These are phyloP conservation scores for Gomphus sp. DNA, from an alignment of 1,284 basidiomycete species.

Conservation along the genomic window DNA sequence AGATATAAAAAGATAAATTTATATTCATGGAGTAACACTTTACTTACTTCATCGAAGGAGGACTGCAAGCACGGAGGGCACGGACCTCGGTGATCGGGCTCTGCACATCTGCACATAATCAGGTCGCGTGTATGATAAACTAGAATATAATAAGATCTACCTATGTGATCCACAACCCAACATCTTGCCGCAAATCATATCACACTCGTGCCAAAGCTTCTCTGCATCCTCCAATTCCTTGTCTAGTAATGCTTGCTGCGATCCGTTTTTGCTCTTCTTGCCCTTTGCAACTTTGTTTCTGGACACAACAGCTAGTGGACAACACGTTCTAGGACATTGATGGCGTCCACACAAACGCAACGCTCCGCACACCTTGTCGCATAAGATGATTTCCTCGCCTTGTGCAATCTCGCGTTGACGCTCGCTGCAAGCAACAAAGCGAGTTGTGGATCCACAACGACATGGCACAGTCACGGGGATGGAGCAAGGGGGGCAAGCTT, in stretches of 20 bases:
- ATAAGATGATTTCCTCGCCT: conserved; percentile 50
- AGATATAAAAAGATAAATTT: conserved; percentile 4
- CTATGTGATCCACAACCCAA: conserved; percentile 68
- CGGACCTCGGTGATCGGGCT: conserved; percentile 70
- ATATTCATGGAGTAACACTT: conserved; percentile 7
- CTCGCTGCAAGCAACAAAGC: conserved; percentile 38
- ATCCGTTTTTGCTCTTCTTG: conserved; percentile 38
- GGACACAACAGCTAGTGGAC: conserved; percentile 68
- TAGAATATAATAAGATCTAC: not conserved
- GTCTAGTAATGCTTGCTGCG: conserved; percentile 16
- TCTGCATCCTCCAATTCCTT: conserved; percentile 37
- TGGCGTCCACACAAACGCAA: conserved; percentile 76
- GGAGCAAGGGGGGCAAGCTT: conserved; percentile 67
- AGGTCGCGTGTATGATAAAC: not conserved
- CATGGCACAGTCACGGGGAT: conserved; percentile 64
- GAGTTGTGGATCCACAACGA: conserved; percentile 66
- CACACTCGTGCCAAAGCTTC: conserved; percentile 70
- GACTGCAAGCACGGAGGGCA: conserved; percentile 80
- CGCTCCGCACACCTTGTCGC: conserved; percentile 67
- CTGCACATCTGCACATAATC: conserved; percentile 40
- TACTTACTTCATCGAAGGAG: conserved; percentile 81
- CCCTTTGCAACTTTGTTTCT: conserved; percentile 36
- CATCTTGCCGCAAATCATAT: conserved; percentile 64
- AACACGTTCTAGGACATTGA: conserved; percentile 75
- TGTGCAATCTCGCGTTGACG: conserved; percentile 19